These are phyloP conservation scores for Mycena belliarum DNA, from an alignment of 768 basidiomycete genomes.

Conservation along the genomic window DNA sequence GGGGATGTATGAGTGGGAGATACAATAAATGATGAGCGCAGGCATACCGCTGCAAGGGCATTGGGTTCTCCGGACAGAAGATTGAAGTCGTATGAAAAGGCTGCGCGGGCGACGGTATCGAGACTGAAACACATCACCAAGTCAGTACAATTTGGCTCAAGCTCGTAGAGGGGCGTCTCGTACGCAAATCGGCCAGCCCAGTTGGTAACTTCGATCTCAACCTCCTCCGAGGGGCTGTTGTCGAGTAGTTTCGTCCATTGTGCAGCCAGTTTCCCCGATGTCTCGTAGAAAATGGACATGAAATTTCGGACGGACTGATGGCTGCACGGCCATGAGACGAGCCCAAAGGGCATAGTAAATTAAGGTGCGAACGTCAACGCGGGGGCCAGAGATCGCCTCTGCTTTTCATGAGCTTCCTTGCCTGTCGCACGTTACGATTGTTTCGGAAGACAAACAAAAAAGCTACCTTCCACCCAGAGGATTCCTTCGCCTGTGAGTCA, in stretches of 20 bases:
- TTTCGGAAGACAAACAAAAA: neutral
- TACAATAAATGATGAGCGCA: neutral
- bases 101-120: conserved; percentile 61
- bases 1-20: neutral
- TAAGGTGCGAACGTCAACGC: conserved; percentile 48
- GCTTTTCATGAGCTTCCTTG: conserved; percentile 56
- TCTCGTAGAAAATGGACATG: conserved; percentile 55
- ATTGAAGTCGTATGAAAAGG: conserved; percentile 62
- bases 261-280: conserved; percentile 48
- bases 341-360: neutral
- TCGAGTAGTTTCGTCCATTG: conserved; percentile 54
- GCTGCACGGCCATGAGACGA: conserved; percentile 28
- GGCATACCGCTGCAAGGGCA: conserved; percentile 40
- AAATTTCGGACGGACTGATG: conserved; percentile 55
- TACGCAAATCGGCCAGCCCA: conserved; percentile 67
- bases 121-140: conserved; percentile 39
- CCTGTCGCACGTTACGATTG: conserved; percentile 33
- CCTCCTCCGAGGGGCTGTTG: conserved; percentile 35
- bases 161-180: conserved; percentile 21
- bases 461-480: conserved; percentile 68
- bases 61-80: conserved; percentile 53
- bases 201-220: conserved; percentile 54
- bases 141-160: neutral
- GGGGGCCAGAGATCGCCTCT: conserved; percentile 52
- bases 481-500: conserved; percentile 48